Percentiles rank a stretch among this genome's conserved stretches.
Conservation (phyloP, 768 basidiomycete species). For the Boletus sp. region DNA sequence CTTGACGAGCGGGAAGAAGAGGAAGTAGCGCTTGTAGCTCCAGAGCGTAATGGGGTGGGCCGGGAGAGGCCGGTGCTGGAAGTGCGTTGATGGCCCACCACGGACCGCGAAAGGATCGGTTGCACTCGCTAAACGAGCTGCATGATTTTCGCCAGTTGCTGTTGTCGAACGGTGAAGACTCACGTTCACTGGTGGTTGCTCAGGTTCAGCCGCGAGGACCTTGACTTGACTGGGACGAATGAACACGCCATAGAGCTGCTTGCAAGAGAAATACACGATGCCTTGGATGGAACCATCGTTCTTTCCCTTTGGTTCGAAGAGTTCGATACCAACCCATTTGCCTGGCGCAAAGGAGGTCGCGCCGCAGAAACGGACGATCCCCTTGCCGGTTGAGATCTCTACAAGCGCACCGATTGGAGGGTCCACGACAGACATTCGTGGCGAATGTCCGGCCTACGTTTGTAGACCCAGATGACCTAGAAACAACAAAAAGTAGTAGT, state of each 20-base stretch:
- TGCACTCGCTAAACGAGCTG: conserved; percentile 26
- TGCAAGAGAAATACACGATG: conserved; percentile 77
- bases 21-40: conserved; percentile 28
- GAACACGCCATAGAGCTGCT: conserved; percentile 78
- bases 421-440: conserved; percentile 37
- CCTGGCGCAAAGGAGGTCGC: conserved; percentile 80
- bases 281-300: conserved; percentile 91
- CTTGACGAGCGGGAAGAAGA: conserved; percentile 63
- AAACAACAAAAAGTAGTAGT: background rate
- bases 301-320: conserved; percentile 83
- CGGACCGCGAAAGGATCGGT: conserved; percentile 27
- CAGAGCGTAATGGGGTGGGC: conserved; percentile 40
- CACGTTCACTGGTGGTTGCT: conserved; percentile 25
- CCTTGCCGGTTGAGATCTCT: conserved; percentile 74
- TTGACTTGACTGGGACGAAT: conserved; percentile 84
- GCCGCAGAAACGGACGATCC: conserved; percentile 84
- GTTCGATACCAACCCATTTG: conserved; percentile 94
- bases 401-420: conserved; percentile 71
- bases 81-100: conserved; percentile 57
- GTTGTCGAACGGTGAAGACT: conserved; percentile 6
- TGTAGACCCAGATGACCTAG: background rate
- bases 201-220: conserved; percentile 40
- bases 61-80: conserved; percentile 46
- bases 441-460: conserved; percentile 2
- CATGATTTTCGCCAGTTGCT: background rate